phyloP scores from a whole-genome alignment of 306 rosid species.

The Purshia tridentata region DNA sequence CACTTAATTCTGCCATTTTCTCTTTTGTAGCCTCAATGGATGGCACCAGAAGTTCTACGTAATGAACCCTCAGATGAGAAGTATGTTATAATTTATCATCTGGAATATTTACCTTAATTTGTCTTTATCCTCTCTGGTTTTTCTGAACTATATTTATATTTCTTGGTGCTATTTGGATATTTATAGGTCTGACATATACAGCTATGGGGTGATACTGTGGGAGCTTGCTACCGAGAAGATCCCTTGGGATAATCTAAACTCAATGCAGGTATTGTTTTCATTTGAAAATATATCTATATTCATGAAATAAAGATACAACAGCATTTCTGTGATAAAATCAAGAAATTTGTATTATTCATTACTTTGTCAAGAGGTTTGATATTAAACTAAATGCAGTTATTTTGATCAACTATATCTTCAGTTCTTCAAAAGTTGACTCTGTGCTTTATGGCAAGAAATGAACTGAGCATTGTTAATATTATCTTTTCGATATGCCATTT shows the following conservation, averaged over 20 bases:
- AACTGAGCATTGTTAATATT: not conserved
- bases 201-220: slow-evolving; percentile 98
- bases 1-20: slow-evolving; percentile 22
- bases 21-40: slow-evolving; percentile 93
- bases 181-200: slow-evolving; percentile 91
- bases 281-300: slow-evolving; percentile 12
- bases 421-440: not conserved
- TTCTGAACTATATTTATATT: slow-evolving; percentile 9
- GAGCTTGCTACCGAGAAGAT: slow-evolving; percentile 95
- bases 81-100: slow-evolving; percentile 45
- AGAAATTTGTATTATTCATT: not conserved
- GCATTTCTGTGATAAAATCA: not conserved
- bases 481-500: not conserved
- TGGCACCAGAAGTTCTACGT: slow-evolving; percentile 99
- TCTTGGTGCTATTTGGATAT: slow-evolving; percentile 28
- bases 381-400: not conserved
- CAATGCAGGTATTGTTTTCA: slow-evolving; percentile 88
- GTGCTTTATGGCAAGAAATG: not conserved
- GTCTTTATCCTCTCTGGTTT: slow-evolving; percentile 12
- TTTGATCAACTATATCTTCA: not conserved
- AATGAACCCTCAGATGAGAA: slow-evolving; percentile 96
- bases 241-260: slow-evolving; percentile 97
- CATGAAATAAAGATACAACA: not conserved
- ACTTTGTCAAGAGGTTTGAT: not conserved
- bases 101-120: not conserved